phyloP scores from a whole-genome alignment of 2,329 filamentous ascomycete genomes.

The Harringtonia aguacate region DNA sequence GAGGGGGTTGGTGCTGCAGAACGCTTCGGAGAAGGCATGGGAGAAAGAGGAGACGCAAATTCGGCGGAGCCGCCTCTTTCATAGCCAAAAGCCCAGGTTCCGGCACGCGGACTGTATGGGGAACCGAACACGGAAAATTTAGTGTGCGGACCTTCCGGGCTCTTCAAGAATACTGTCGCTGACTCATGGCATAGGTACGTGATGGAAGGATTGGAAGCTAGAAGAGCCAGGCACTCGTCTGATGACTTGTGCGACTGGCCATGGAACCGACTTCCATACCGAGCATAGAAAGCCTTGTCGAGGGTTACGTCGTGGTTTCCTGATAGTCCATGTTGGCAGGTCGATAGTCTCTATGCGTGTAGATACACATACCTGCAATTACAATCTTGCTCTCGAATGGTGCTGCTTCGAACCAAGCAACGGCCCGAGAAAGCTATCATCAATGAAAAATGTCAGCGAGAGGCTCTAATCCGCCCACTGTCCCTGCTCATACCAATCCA shows the following conservation, averaged over 20 bases:
- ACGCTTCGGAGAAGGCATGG: too few species aligned
- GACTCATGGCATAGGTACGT: slow-evolving; percentile 55
- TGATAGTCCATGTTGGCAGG: slow-evolving; percentile 17
- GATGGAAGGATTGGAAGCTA: slow-evolving; percentile 43
- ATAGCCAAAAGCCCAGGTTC: slow-evolving; percentile 61
- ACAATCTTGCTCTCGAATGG: slow-evolving; percentile 62
- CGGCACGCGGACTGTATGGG: slow-evolving; percentile 48
- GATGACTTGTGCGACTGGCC: slow-evolving; percentile 43
- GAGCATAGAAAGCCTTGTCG: slow-evolving; percentile 49
- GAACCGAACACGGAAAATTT: slow-evolving; percentile 61
- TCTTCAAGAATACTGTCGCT: slow-evolving; percentile 40
- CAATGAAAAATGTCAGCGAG: too few species aligned
- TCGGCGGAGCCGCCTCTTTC: slow-evolving; percentile 11
- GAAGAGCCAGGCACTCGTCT: slow-evolving; percentile 39
- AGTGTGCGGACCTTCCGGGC: slow-evolving; percentile 43
- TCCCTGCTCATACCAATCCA: too few species aligned
- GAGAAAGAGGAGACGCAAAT: too few species aligned
- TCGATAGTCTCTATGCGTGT: neutral
- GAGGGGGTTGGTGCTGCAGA: too few species aligned
- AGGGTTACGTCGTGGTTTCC: slow-evolving; percentile 70
- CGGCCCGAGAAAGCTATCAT: slow-evolving; percentile 16
- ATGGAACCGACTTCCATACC: slow-evolving; percentile 43
- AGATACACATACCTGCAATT: slow-evolving; percentile 45
- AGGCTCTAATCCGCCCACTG: too few species aligned
- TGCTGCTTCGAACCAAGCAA: slow-evolving; percentile 56